Evolutionary conservation across 106 monocot species (phyloP).

Genomic region (Chionographis japonica): DNA sequence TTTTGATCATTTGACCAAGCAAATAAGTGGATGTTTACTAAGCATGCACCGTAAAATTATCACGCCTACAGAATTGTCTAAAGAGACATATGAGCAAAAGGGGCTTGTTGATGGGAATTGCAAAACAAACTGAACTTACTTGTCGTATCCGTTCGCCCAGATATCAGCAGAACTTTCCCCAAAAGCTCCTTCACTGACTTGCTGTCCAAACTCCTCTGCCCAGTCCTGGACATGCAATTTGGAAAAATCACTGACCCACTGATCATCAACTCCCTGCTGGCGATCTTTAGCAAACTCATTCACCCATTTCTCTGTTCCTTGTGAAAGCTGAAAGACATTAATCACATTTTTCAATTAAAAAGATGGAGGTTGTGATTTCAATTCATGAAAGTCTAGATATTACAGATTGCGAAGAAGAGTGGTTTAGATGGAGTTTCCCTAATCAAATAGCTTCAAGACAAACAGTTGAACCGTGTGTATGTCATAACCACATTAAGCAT

Average conservation of each 20-base stretch:
- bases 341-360: background rate
- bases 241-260: slow-evolving; percentile 95
- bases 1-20: too few species aligned
- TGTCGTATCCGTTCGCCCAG: slow-evolving; percentile 74
- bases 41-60: too few species aligned
- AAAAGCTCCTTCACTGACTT: slow-evolving; percentile 47
- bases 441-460: too few species aligned
- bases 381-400: too few species aligned
- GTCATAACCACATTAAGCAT: too few species aligned
- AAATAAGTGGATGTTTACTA: too few species aligned
- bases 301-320: slow-evolving; percentile 68
- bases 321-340: slow-evolving; percentile 48
- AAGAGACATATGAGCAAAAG: too few species aligned
- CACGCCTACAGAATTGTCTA: too few species aligned
- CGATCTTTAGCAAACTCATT: slow-evolving; percentile 65
- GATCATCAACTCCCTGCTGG: slow-evolving; percentile 53
- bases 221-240: slow-evolving; percentile 85
- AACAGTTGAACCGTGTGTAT: too few species aligned
- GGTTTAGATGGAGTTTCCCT: too few species aligned
- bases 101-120: background rate
- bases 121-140: slow-evolving; percentile 27
- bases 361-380: background rate
- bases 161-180: slow-evolving; percentile 64
- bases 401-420: too few species aligned
- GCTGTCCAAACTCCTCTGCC: slow-evolving; percentile 91